Percentiles rank a stretch among this genome's conserved stretches.
Evolutionary conservation across 495 filamentous ascomycete species (phyloP).

Genomic region (Hypomontagnella monticulosa): DNA sequence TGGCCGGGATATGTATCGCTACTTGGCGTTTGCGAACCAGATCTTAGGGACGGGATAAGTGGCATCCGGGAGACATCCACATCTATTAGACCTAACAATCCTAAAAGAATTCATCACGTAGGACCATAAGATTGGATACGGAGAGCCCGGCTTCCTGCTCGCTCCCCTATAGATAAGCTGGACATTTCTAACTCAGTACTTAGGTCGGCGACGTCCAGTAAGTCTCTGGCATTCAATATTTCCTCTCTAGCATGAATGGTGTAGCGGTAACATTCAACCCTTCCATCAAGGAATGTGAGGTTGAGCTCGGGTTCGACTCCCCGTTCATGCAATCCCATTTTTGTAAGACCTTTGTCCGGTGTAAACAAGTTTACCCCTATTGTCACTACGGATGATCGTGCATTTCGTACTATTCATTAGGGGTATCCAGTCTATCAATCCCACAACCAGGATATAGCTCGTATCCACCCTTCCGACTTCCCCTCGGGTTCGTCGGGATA

Average conservation of each 20-base stretch:
- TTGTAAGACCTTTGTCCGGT: too few relatives aligned
- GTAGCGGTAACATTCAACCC: conserved; percentile 38
- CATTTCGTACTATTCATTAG: neutral
- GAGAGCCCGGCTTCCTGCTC: conserved; percentile 59
- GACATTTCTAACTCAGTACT: conserved; percentile 55
- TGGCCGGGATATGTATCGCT: too few relatives aligned
- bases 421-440: conserved; percentile 39
- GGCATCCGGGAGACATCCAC: too few relatives aligned
- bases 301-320: conserved; percentile 37
- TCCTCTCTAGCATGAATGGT: conserved; percentile 31
- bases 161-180: conserved; percentile 56
- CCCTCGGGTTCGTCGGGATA: conserved; percentile 45
- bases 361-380: too few relatives aligned
- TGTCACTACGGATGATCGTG: neutral
- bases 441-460: conserved; percentile 55
- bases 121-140: conserved; percentile 1
- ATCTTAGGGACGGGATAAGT: too few relatives aligned
- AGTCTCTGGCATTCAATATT: conserved; percentile 59
- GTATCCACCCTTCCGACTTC: conserved; percentile 43
- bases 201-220: conserved; percentile 60
- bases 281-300: conserved; percentile 16
- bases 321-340: conserved; percentile 25
- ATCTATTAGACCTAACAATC: neutral
- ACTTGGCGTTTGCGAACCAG: too few relatives aligned
- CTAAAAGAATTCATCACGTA: neutral